phyloP scores from a whole-genome alignment of 345 rosid genomes.

The Abelmoschus esculentus region DNA sequence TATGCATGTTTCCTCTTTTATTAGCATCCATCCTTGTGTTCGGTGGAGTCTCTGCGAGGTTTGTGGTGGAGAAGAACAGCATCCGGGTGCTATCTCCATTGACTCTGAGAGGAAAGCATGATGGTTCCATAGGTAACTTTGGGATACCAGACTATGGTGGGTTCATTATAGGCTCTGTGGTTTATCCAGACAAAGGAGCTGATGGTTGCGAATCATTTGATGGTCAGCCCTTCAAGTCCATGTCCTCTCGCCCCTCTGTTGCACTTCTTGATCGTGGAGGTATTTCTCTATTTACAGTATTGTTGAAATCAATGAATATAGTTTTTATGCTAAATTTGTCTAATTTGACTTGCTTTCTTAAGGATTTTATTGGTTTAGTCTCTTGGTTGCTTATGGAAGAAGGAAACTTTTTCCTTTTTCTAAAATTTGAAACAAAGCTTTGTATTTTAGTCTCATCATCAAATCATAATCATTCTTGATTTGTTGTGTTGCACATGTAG shows the following conservation, averaged over 20 bases:
- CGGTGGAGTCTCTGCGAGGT: conserved; percentile 40
- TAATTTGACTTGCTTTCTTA: conserved; percentile 1
- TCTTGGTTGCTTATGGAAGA: neutral
- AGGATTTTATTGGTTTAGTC: conserved; percentile 5
- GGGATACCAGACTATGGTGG: conserved; percentile 90
- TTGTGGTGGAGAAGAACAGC: conserved; percentile 85
- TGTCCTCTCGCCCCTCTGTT: conserved; percentile 48
- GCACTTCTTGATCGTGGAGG: conserved; percentile 95
- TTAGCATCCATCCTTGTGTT: conserved; percentile 22
- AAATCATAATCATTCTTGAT: neutral
- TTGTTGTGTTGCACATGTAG: conserved; percentile 32
- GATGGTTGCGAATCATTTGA: conserved; percentile 56
- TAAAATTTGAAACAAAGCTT: neutral
- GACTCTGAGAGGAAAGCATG: conserved; percentile 47
- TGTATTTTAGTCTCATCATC: neutral
- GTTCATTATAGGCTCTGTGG: conserved; percentile 60
- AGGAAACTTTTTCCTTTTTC: neutral
- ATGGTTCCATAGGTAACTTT: conserved; percentile 77
- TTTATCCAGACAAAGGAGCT: conserved; percentile 50
- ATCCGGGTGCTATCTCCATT: conserved; percentile 64
- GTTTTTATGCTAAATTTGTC: no score
- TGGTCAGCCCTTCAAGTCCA: conserved; percentile 53
- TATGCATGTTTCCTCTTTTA: conserved; percentile 29
- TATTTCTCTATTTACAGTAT: conserved; percentile 8
- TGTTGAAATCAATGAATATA: no score